Evolutionary conservation across 1,284 basidiomycete species (phyloP), one percentile per base, ranked within the genome.

Genomic region (Spongispora temasekensis): DNA sequence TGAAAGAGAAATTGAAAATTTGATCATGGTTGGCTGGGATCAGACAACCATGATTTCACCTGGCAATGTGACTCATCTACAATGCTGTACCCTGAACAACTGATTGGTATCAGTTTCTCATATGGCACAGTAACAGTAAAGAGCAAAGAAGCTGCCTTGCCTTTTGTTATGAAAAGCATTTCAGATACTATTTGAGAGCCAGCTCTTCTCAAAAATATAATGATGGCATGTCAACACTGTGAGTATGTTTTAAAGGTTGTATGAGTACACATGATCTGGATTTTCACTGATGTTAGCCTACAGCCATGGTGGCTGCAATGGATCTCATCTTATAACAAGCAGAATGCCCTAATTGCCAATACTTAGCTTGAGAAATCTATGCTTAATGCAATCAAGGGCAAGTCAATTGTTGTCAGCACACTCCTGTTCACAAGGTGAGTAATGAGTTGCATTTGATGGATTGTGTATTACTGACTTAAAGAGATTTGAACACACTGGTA

Each of bases 11-110:
- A n/a, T n/a, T n/a, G n/a, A n/a, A n/a, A n/a, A n/a, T n/a, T n/a
- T n/a, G n/a, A n/a, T n/a, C n/a, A n/a, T n/a, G n/a, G n/a, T n/a
- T n/a, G n/a, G n/a, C n/a, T n/a, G n/a, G n/a, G n/a, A n/a, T n/a
- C n/a, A n/a, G n/a, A n/a, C n/a, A n/a, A n/a, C n/a, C n/a, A n/a
- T n/a, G n/a, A n/a, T n/a, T n/a, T n/a, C n/a, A n/a, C n/a, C n/a
- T n/a, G n/a, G n/a, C n/a, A n/a, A n/a, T n/a, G n/a, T n/a, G n/a
- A n/a, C n/a, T 32, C 3, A 12, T 10, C 27, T n/a, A 55, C 12
- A 89, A 86, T 89, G 71, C 85, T 92, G 53, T 91, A 90, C 68
- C 85, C 91, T 56, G 89, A 91, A 70, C 89, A 92, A 71, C 90
- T 89, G 1, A 86, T 89, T 56, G 86, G 85, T 0, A 84, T 86